phyloP scores from a whole-genome alignment of 352 stramenopile species.

The Globisporangium abappressorium region DNA sequence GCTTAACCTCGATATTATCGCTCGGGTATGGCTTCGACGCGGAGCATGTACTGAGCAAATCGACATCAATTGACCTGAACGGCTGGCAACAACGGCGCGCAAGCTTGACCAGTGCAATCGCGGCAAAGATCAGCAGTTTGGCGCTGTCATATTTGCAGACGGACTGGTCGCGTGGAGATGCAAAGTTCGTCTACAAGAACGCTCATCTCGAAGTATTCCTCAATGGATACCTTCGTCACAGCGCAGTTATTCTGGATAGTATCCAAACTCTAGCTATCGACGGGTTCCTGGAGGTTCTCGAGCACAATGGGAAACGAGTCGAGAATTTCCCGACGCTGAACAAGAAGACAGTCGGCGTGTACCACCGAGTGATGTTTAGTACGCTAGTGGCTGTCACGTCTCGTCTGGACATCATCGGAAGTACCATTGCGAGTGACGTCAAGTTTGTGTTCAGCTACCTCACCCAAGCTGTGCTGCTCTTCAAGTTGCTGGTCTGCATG shows the following conservation, averaged over 20 bases:
- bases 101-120: conserved; percentile 24
- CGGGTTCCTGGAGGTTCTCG: conserved; percentile 41
- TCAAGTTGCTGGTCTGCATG: conserved; percentile 58
- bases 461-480: conserved; percentile 47
- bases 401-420: conserved; percentile 32
- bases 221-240: conserved; percentile 34
- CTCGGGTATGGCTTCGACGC: conserved; percentile 25
- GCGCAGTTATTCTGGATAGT: conserved; percentile 37
- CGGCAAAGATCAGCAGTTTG: conserved; percentile 31
- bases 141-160: conserved; percentile 35
- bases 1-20: conserved; percentile 23
- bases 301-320: conserved; percentile 23
- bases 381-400: conserved; percentile 36
- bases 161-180: conserved; percentile 42
- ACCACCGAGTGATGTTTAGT: conserved; percentile 48
- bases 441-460: conserved; percentile 50
- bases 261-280: conserved; percentile 44
- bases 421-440: conserved; percentile 17
- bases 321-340: conserved; percentile 37
- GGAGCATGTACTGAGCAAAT: conserved; percentile 15
- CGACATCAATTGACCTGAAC: conserved; percentile 19
- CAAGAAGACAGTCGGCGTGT: conserved; percentile 50
- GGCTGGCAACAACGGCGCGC: conserved; percentile 8
- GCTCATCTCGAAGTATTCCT: conserved; percentile 41
- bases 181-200: conserved; percentile 38